Percentiles rank a stretch among this genome's conserved stretches.
Conservation (phyloP, 192 early-diverging fungal species). For the Phycomyces blakesleeanus region DNA sequence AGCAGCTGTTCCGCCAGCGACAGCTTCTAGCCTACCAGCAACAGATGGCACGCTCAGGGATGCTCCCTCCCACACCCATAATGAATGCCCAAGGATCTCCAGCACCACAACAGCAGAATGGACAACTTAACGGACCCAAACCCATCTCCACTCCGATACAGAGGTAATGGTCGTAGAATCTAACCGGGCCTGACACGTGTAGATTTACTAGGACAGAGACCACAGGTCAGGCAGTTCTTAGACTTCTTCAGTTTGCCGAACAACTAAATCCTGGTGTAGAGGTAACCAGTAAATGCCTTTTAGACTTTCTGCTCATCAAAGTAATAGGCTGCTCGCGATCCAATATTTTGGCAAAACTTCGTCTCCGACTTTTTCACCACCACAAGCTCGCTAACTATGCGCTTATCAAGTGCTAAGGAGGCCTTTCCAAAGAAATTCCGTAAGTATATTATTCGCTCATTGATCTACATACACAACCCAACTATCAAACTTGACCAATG, state of each 20-base stretch:
- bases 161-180: background rate
- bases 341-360: constrained; percentile 21
- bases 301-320: background rate
- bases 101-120: constrained; percentile 3
- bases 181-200: background rate
- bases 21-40: constrained; percentile 8
- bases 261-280: constrained; percentile 24
- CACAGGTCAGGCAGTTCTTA: constrained; percentile 19
- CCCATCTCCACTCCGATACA: background rate
- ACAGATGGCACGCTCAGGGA: constrained; percentile 9
- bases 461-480: too few relatives aligned
- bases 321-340: constrained; percentile 12
- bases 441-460: background rate
- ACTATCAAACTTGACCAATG: background rate
- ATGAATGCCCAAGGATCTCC: constrained; percentile 13
- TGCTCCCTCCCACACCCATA: constrained; percentile 14
- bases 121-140: background rate
- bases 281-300: constrained; percentile 1
- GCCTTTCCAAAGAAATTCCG: constrained; percentile 1
- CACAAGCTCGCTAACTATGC: constrained; percentile 17
- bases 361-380: constrained; percentile 23
- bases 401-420: constrained; percentile 5
- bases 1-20: constrained; percentile 18
- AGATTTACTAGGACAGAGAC: constrained; percentile 10
- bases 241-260: constrained; percentile 28